These are phyloP conservation scores for Debaryomyces maramus DNA, from an alignment of 805 yeast species.

Conservation along the genomic window DNA sequence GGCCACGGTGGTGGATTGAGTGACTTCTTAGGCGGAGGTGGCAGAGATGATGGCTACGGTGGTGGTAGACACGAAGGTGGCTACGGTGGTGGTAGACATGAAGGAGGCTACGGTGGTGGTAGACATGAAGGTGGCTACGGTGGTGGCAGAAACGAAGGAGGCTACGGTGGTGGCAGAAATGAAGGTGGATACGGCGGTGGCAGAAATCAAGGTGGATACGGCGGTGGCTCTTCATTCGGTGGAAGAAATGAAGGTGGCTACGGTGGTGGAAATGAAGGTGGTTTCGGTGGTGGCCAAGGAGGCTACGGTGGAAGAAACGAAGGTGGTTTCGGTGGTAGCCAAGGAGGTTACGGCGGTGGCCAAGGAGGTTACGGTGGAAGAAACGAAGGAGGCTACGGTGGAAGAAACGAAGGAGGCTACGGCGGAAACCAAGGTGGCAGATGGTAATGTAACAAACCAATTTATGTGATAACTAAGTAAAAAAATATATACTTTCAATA, in stretches of 20 bases:
- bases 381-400: conserved; percentile 7
- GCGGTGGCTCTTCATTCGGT: conserved; percentile 6
- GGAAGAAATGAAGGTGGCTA: conserved; percentile 9
- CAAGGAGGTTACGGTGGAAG: conserved; percentile 10
- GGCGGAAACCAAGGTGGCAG: conserved; percentile 10
- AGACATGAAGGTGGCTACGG: conserved; percentile 13
- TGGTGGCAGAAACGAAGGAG: conserved; percentile 6
- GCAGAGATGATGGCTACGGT: conserved; percentile 9
- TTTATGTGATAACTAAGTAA: no score
- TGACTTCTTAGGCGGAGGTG: not conserved
- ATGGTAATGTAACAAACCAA: conserved; percentile 3
- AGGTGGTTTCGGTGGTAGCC: conserved; percentile 13
- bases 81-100: conserved; percentile 8
- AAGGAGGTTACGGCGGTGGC: conserved; percentile 11
- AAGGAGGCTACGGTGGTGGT: conserved; percentile 13
- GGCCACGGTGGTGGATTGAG: conserved; percentile 11
- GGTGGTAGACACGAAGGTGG: conserved; percentile 8
- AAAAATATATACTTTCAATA: no score
- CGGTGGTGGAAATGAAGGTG: conserved; percentile 12
- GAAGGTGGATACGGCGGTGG: conserved; percentile 11
- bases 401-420: conserved; percentile 5
- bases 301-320: conserved; percentile 15
- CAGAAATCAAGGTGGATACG: conserved; percentile 1
- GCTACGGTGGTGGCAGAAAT: conserved; percentile 9
- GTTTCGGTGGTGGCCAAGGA: conserved; percentile 13